Evolutionary conservation across 148 eudicot genomes (phyloP).

Genomic region (Cornus suecica): DNA sequence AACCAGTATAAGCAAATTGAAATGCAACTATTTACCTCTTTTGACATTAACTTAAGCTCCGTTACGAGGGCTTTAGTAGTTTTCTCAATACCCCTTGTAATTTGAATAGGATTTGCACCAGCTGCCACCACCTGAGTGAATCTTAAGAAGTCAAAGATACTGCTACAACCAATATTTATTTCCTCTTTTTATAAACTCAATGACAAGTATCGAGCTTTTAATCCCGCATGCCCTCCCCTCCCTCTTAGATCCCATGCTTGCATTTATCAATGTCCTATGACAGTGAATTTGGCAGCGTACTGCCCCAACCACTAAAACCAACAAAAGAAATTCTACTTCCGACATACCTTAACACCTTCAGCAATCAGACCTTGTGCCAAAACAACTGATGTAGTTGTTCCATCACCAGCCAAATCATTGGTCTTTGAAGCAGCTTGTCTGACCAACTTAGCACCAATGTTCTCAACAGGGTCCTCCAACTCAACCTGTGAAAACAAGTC

Average conservation of each 20-base stretch:
- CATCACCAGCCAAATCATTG: slow-evolving; percentile 58
- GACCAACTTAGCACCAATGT: slow-evolving; percentile 54
- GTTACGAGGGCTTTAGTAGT: slow-evolving; percentile 58
- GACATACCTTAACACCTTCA: slow-evolving; percentile 69
- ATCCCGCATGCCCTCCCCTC: too few relatives aligned
- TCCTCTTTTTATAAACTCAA: too few relatives aligned
- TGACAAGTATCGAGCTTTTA: too few relatives aligned
- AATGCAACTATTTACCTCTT: slow-evolving; percentile 35
- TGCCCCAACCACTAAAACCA: too few relatives aligned
- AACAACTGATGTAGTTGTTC: slow-evolving; percentile 54
- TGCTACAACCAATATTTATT: neutral
- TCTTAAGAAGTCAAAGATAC: slow-evolving; percentile 2
- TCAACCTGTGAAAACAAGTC: slow-evolving; percentile 32
- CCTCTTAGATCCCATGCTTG: too few relatives aligned
- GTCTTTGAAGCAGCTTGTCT: slow-evolving; percentile 63
- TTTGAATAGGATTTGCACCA: slow-evolving; percentile 78
- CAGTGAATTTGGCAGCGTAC: too few relatives aligned
- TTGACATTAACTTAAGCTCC: slow-evolving; percentile 67
- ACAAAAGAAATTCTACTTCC: neutral
- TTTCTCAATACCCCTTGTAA: slow-evolving; percentile 68
- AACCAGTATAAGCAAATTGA: neutral
- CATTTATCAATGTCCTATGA: too few relatives aligned
- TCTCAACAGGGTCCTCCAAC: slow-evolving; percentile 56
- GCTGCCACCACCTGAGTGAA: slow-evolving; percentile 66
- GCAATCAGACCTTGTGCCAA: slow-evolving; percentile 61